Percentiles rank a stretch among this genome's conserved stretches.
Conservation (phyloP, 345 rosid species). For the Eucalyptus lansdowneana region DNA sequence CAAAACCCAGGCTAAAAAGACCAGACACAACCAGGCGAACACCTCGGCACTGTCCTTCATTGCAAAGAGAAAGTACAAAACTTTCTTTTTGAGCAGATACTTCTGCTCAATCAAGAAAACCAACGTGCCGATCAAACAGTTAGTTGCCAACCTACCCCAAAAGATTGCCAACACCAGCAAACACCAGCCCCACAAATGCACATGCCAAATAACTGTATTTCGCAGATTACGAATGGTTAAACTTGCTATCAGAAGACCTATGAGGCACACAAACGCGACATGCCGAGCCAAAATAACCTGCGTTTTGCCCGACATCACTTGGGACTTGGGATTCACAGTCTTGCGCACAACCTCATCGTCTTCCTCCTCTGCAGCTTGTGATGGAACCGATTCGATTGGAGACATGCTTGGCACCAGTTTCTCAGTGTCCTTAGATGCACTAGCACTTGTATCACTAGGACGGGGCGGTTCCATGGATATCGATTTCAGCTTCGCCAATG, state of each 20-base stretch:
- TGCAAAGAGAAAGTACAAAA: slow-evolving; percentile 39
- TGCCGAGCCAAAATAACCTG: slow-evolving; percentile 7
- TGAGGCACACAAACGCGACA: slow-evolving; percentile 4
- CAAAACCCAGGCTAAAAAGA: slow-evolving; percentile 45
- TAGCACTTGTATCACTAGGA: background rate
- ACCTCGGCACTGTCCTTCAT: slow-evolving; percentile 32
- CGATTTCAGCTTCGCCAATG: background rate
- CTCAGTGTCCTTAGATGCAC: background rate
- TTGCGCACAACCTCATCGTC: background rate
- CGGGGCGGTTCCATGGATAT: background rate
- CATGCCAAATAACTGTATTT: slow-evolving; percentile 17
- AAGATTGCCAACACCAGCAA: slow-evolving; percentile 32
- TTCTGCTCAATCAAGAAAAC: slow-evolving; percentile 36
- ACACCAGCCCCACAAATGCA: slow-evolving; percentile 52
- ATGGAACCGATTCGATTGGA: slow-evolving; percentile 1
- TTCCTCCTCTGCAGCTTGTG: slow-evolving; percentile 3
- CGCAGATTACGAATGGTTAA: slow-evolving; percentile 13
- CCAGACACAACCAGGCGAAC: slow-evolving; percentile 32
- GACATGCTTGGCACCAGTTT: slow-evolving; percentile 16
- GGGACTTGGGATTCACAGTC: background rate
- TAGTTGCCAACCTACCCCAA: slow-evolving; percentile 28
- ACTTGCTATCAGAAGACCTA: slow-evolving; percentile 17
- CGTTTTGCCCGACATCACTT: background rate
- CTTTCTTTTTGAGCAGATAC: slow-evolving; percentile 40
- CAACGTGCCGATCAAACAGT: slow-evolving; percentile 17